Evolutionary conservation across 306 rosid species (phyloP).

Genomic region (Vigna unguiculata): DNA sequence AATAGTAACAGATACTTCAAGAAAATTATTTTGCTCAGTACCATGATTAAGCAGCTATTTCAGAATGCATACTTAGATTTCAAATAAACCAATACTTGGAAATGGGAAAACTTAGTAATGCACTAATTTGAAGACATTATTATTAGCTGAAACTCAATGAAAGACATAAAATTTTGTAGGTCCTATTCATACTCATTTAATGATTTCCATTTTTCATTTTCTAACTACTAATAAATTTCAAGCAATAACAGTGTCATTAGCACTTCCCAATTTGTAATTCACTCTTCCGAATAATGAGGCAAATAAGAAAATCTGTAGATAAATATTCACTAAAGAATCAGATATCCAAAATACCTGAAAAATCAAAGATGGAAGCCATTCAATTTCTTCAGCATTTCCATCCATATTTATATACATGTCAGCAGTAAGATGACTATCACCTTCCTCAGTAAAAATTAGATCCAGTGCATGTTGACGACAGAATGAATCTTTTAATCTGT

Average conservation of each 20-base stretch:
- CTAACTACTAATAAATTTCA: neutral
- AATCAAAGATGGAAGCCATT: conserved; percentile 87
- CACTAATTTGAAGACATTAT: neutral
- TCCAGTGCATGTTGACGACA: conserved; percentile 95
- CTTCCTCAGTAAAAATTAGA: conserved; percentile 94
- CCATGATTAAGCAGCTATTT: conserved; percentile 12
- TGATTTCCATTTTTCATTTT: neutral
- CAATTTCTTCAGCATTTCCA: conserved; percentile 78
- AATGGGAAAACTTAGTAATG: neutral
- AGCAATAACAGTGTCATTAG: neutral
- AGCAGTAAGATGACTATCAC: conserved; percentile 93
- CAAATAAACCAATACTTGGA: neutral
- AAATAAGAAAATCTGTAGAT: conserved; percentile 17
- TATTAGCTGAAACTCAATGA: neutral
- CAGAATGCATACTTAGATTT: conserved; percentile 1
- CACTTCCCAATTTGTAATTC: conserved; percentile 8
- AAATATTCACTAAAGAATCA: conserved; percentile 6
- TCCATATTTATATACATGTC: conserved; percentile 92
- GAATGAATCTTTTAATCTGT: conserved; percentile 90
- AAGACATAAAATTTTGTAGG: neutral
- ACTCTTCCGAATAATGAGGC: conserved; percentile 13
- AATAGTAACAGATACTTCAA: neutral
- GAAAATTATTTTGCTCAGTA: neutral
- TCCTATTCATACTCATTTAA: neutral
- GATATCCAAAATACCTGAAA: conserved; percentile 73